A percentile compares a stretch with the other conserved stretches of the same genome.
Conservation (phyloP, 495 filamentous ascomycete species). For the Bombardia bombarda region DNA sequence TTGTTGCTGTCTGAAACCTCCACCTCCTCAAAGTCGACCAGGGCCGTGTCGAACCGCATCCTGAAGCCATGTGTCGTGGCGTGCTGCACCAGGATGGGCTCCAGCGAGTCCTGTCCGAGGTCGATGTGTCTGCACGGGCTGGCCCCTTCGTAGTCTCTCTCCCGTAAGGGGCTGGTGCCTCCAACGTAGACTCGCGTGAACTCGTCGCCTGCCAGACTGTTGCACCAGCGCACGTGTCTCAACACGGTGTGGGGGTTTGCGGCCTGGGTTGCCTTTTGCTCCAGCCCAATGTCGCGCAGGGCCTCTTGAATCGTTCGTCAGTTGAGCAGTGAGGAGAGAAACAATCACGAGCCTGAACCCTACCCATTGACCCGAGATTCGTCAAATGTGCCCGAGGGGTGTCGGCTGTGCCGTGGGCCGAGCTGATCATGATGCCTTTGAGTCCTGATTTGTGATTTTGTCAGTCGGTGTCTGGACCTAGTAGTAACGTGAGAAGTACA, state of each 20-base stretch:
- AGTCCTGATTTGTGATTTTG: constrained; percentile 17
- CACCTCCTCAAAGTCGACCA: constrained; percentile 18
- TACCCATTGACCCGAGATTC: constrained; percentile 20
- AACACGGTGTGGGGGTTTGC: constrained; percentile 27
- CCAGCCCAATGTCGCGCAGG: constrained; percentile 43
- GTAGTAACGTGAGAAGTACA: background rate
- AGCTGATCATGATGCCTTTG: constrained; percentile 36
- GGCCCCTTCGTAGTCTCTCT: constrained; percentile 42
- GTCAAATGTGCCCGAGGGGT: constrained; percentile 44
- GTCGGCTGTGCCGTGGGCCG: constrained; percentile 30
- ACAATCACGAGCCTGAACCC: background rate
- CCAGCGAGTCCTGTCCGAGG: constrained; percentile 39
- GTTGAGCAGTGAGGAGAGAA: background rate
- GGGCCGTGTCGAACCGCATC: constrained; percentile 30
- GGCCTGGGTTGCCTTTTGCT: constrained; percentile 24
- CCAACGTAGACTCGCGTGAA: constrained; percentile 29
- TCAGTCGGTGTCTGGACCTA: background rate
- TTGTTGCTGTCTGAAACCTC: constrained; percentile 3
- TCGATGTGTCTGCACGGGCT: constrained; percentile 35
- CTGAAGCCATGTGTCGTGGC: constrained; percentile 29
- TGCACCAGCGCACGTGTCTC: constrained; percentile 41
- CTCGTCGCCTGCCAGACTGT: constrained; percentile 44
- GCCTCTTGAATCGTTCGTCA: constrained; percentile 26
- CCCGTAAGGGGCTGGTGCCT: background rate
- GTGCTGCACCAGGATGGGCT: constrained; percentile 37